A percentile compares a stretch with the other conserved stretches of the same genome.
Evolutionary conservation across 2,329 filamentous ascomycete species (phyloP).

Genomic region (Neurospora crassa): DNA sequence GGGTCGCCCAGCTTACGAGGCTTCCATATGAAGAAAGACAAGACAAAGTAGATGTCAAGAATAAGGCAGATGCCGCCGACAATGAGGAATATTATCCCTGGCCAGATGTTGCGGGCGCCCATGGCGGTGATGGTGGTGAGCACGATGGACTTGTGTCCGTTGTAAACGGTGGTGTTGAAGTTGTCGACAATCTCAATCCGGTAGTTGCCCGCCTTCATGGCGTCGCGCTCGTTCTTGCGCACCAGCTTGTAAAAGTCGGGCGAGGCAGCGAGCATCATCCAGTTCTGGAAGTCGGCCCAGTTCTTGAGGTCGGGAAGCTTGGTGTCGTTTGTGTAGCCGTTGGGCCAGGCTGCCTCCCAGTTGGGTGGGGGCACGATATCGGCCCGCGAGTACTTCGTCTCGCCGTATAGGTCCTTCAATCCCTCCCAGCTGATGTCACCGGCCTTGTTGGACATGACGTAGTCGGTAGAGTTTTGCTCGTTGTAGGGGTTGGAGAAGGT

Average conservation of each 20-base stretch:
- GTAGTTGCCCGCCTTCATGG: slow-evolving; percentile 65
- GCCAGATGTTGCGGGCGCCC: slow-evolving; percentile 89
- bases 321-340: slow-evolving; percentile 55
- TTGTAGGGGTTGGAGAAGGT: slow-evolving; percentile 64
- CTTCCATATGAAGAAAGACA: slow-evolving; percentile 74
- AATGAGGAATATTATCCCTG: slow-evolving; percentile 92
- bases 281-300: slow-evolving; percentile 87
- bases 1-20: slow-evolving; percentile 97
- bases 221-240: slow-evolving; percentile 63
- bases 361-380: slow-evolving; percentile 77
- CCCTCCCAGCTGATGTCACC: slow-evolving; percentile 74
- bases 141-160: slow-evolving; percentile 81
- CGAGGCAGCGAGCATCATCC: slow-evolving; percentile 95
- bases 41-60: slow-evolving; percentile 78
- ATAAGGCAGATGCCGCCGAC: slow-evolving; percentile 89
- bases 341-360: slow-evolving; percentile 63
- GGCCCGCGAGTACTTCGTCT: slow-evolving; percentile 52
- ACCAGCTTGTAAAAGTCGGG: slow-evolving; percentile 93
- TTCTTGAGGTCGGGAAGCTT: slow-evolving; percentile 63
- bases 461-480: slow-evolving; percentile 35
- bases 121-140: slow-evolving; percentile 84
- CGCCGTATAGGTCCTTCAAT: slow-evolving; percentile 70
- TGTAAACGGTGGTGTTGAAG: slow-evolving; percentile 41
- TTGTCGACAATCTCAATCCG: slow-evolving; percentile 55
- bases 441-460: slow-evolving; percentile 63